Conservation (phyloP, 805 yeast species). For the Candida stauntonica region DNA sequence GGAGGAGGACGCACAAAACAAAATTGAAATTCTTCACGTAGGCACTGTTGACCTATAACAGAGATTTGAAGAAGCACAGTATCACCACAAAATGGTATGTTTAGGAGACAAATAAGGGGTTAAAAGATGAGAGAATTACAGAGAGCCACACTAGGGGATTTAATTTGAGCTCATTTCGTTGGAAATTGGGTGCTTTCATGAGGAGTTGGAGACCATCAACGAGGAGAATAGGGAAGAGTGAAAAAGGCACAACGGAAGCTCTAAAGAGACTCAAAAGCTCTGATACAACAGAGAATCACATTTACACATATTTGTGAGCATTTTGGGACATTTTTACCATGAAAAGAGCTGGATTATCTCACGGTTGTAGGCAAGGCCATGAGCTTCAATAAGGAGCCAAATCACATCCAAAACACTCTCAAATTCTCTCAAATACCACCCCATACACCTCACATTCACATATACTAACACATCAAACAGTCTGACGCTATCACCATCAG, state of each 20-base stretch:
- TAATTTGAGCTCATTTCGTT: neutral
- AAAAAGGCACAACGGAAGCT: too few species aligned
- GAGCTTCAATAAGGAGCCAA: too few species aligned
- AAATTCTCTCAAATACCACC: neutral
- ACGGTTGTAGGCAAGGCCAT: too few species aligned
- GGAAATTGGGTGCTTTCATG: too few species aligned
- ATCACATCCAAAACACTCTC: neutral
- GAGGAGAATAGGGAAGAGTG: too few species aligned
- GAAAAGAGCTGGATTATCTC: too few species aligned
- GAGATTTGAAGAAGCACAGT: neutral
- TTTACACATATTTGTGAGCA: too few species aligned
- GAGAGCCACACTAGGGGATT: too few species aligned
- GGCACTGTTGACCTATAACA: constrained; percentile 1
- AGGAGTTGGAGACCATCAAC: too few species aligned
- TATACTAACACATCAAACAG: constrained; percentile 34
- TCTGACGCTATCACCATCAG: constrained; percentile 99
- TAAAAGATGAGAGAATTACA: neutral
- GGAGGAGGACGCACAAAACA: constrained; percentile 16
- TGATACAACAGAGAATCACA: too few species aligned
- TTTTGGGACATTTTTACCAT: too few species aligned
- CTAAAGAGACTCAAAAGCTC: too few species aligned
- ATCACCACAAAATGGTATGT: constrained; percentile 20
- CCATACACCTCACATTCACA: neutral
- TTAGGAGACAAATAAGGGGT: neutral
- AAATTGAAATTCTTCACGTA: constrained; percentile 18